phyloP scores from a whole-genome alignment of 192 early-diverging fungal genomes.

The Coemansia asiatica region DNA sequence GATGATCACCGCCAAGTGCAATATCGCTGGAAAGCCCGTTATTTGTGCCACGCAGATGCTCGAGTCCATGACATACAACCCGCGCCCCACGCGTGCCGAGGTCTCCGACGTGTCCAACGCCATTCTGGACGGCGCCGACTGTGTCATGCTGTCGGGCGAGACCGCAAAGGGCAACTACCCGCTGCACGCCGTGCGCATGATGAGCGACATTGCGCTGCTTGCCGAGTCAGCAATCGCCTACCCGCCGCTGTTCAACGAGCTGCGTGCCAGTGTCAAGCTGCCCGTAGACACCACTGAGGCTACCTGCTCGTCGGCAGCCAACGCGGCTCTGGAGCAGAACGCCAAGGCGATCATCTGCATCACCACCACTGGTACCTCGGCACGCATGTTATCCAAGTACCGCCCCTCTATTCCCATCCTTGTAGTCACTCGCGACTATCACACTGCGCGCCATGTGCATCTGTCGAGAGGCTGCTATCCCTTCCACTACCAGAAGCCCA shows the following conservation, averaged over 20 bases:
- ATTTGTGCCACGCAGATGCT: conserved; percentile 99
- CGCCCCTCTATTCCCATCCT: conserved; percentile 89
- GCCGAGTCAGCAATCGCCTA: conserved; percentile 95
- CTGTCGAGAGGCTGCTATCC: conserved; percentile 81
- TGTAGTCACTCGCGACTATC: conserved; percentile 80
- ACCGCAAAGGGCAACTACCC: conserved; percentile 96
- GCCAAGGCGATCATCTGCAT: conserved; percentile 89
- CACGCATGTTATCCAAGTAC: conserved; percentile 91
- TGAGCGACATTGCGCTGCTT: conserved; percentile 88
- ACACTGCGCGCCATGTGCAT: conserved; percentile 73
- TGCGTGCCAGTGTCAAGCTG: conserved; percentile 71
- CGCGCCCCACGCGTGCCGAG: conserved; percentile 98
- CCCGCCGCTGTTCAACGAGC: conserved; percentile 87
- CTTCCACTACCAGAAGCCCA: conserved; percentile 65
- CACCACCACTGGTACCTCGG: conserved; percentile 86
- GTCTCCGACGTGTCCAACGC: conserved; percentile 99
- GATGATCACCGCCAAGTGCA: conserved; percentile 99
- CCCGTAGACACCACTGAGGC: conserved; percentile 89
- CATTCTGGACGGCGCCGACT: conserved; percentile 95
- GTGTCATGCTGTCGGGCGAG: conserved; percentile 98
- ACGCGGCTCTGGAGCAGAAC: conserved; percentile 76
- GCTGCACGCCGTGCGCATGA: conserved; percentile 87
- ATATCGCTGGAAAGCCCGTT: conserved; percentile 93
- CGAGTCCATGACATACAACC: conserved; percentile 93
- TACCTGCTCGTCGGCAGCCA: conserved; percentile 87